phyloP scores from a whole-genome alignment of 176 grass and related monocot genomes.

The Raddia guianensis region DNA sequence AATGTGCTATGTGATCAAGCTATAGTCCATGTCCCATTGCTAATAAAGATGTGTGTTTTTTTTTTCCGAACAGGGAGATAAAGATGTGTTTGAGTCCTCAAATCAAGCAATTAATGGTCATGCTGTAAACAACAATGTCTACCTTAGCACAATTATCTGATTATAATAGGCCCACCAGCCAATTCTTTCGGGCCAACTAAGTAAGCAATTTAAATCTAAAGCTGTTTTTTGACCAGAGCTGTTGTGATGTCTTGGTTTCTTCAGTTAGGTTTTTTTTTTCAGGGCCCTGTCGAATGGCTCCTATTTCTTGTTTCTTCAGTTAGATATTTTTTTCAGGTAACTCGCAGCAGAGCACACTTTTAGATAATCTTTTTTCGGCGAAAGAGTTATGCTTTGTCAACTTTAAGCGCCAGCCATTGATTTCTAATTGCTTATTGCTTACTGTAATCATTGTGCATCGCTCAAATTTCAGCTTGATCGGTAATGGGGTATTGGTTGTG shows the following conservation, averaged over 20 bases:
- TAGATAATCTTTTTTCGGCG: slow-evolving; percentile 4
- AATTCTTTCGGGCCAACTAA: slow-evolving; percentile 54
- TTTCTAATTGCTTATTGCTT: slow-evolving; percentile 37
- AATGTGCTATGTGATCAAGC: slow-evolving; percentile 26
- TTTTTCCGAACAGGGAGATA: neutral
- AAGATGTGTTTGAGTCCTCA: slow-evolving; percentile 27
- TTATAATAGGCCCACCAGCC: slow-evolving; percentile 37
- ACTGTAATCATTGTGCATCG: slow-evolving; percentile 46
- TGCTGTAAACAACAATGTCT: slow-evolving; percentile 25
- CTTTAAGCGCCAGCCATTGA: slow-evolving; percentile 48
- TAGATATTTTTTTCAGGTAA: slow-evolving; percentile 29
- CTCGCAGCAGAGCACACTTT: neutral
- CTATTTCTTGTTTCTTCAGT: slow-evolving; percentile 41
- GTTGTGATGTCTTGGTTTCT: slow-evolving; percentile 31
- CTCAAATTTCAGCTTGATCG: slow-evolving; percentile 6
- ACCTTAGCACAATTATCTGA: slow-evolving; percentile 15
- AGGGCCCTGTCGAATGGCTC: slow-evolving; percentile 19
- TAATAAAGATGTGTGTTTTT: slow-evolving; percentile 11
- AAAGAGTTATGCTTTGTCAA: slow-evolving; percentile 42
- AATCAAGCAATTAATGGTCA: slow-evolving; percentile 25
- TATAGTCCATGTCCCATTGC: neutral
- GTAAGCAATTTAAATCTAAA: slow-evolving; percentile 40
- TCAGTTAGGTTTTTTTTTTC: slow-evolving; percentile 31
- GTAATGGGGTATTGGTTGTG: slow-evolving; percentile 31
- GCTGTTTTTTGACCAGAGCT: slow-evolving; percentile 32